Conservation (phyloP, 495 filamentous ascomycete genomes). For the Xylaria grammica region DNA sequence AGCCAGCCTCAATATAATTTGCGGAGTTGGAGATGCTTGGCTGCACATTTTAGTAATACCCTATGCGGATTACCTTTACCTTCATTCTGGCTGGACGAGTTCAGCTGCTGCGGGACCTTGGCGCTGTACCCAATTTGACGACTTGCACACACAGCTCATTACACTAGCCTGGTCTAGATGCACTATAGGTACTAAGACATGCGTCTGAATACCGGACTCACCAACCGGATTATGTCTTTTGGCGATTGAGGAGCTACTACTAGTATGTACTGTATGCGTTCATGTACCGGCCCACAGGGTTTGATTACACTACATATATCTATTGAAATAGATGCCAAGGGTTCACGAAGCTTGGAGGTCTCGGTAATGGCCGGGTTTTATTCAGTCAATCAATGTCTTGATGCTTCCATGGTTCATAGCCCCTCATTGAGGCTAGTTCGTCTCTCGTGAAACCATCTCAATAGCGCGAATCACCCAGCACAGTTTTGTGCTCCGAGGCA, state of each 20-base stretch:
- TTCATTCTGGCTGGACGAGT: background rate
- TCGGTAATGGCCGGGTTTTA: background rate
- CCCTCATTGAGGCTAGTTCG: no score
- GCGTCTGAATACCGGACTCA: background rate
- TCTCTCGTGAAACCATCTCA: no score
- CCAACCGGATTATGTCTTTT: background rate
- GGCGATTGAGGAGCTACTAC: no score
- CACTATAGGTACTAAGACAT: background rate
- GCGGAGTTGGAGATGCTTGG: slow-evolving; percentile 6
- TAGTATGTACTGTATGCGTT: background rate
- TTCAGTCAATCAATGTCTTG: background rate
- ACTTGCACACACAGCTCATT: background rate
- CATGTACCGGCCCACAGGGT: background rate
- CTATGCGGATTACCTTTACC: background rate
- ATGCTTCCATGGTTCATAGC: background rate
- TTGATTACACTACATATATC: background rate
- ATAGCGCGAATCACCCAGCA: no score
- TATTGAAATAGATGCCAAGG: background rate
- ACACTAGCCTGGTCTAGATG: background rate
- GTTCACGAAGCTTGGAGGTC: background rate
- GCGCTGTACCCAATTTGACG: background rate
- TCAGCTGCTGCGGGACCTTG: slow-evolving; percentile 4
- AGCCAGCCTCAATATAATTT: slow-evolving; percentile 6
- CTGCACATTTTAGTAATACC: background rate
- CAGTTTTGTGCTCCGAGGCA: no score